Conservation (phyloP, 2,329 filamentous ascomycete species). For the Colletotrichum sp. region DNA sequence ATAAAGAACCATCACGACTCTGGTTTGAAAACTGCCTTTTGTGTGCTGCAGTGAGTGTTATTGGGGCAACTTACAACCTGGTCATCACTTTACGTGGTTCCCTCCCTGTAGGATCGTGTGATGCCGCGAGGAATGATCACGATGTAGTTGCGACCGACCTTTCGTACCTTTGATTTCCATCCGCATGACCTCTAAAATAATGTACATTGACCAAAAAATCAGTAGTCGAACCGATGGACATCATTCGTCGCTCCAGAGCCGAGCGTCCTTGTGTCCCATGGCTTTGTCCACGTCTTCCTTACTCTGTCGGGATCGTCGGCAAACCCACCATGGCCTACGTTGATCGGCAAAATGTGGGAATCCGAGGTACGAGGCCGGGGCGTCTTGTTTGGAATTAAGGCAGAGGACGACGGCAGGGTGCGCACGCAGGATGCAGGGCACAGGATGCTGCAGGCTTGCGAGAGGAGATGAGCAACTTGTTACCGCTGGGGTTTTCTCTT, state of each 20-base stretch:
- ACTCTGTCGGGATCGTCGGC: not conserved
- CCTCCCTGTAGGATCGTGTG: not conserved
- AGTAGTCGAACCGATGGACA: not conserved
- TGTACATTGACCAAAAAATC: not conserved
- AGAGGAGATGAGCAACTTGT: not conserved
- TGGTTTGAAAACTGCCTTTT: not conserved
- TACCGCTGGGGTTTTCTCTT: not conserved
- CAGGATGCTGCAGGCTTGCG: not conserved
- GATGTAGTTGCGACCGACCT: not conserved
- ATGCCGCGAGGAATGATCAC: not conserved
- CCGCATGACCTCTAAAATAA: not conserved
- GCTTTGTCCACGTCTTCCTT: not conserved
- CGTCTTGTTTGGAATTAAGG: not conserved
- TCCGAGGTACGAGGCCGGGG: not conserved
- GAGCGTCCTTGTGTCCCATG: not conserved
- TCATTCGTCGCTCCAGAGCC: not conserved
- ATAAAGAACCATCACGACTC: conserved; percentile 16
- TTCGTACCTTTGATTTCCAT: not conserved
- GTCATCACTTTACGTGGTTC: not conserved
- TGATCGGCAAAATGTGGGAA: not conserved
- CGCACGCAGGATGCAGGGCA: not conserved
- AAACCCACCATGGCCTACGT: not conserved
- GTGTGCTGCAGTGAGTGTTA: not conserved
- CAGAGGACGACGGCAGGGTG: not conserved
- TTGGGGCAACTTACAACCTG: not conserved